Conservation (phyloP, 495 filamentous ascomycete species). For the Neurospora sp. region DNA sequence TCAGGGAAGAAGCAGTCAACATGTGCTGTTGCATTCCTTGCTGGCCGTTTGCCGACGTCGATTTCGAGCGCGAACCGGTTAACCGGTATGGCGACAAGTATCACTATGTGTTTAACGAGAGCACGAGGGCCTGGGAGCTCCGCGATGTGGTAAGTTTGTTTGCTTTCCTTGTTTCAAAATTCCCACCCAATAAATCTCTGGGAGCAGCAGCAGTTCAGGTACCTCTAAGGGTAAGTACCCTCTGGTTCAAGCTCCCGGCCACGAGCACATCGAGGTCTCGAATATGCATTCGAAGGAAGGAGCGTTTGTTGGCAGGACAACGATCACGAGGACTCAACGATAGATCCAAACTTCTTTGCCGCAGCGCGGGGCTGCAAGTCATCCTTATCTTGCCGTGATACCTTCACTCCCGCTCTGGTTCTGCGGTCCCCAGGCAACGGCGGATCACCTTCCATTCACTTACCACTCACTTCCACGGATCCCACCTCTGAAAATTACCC, state of each 20-base stretch:
- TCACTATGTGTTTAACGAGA: slow-evolving; percentile 27
- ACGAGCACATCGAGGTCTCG: background rate
- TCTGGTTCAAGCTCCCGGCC: background rate
- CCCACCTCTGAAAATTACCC: background rate
- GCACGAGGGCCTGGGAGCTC: slow-evolving; percentile 15
- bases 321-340: background rate
- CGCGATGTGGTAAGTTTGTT: slow-evolving; percentile 11
- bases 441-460: background rate
- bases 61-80: slow-evolving; percentile 25
- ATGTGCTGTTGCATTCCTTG: slow-evolving; percentile 27
- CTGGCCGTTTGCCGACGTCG: slow-evolving; percentile 31
- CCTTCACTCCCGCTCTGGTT: background rate
- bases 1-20: background rate
- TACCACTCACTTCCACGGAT: background rate
- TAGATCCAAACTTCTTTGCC: background rate
- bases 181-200: background rate
- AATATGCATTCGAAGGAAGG: background rate
- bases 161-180: background rate
- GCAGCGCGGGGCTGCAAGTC: background rate
- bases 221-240: background rate
- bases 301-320: background rate
- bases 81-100: slow-evolving; percentile 1
- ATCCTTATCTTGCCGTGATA: background rate
- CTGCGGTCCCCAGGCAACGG: background rate
- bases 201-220: background rate